A percentile compares a stretch with the other conserved stretches of the same genome.
These are phyloP conservation scores for Fusarium veterinarium DNA, from an alignment of 2,329 filamentous ascomycete genomes.

Conservation along the genomic window DNA sequence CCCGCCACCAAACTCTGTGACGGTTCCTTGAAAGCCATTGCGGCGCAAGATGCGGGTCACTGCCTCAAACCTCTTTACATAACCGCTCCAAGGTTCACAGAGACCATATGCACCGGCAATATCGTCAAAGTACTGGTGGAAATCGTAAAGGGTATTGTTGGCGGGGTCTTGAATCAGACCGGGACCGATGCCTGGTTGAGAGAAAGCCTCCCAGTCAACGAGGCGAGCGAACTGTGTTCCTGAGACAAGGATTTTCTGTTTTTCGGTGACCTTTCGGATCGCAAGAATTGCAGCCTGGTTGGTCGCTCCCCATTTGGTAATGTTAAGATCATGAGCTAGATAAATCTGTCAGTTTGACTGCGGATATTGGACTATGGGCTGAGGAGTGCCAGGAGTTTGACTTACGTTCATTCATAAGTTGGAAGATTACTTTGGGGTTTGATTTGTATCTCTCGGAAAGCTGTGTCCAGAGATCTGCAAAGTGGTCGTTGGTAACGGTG, in stretches of 20 bases:
- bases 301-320: neutral
- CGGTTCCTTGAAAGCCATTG: neutral
- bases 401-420: constrained; percentile 1
- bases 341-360: neutral
- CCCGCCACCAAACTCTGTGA: neutral
- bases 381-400: accelerated
- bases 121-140: constrained; percentile 2
- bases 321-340: neutral
- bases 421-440: neutral
- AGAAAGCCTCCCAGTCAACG: neutral
- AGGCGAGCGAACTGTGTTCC: neutral
- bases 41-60: neutral
- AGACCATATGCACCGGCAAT: neutral
- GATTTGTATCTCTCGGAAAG: neutral
- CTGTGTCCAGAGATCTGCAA: neutral
- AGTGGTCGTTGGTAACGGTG: neutral
- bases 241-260: neutral
- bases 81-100: neutral
- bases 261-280: neutral
- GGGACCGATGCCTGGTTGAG: neutral
- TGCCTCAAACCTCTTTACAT: neutral
- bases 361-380: accelerated
- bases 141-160: neutral
- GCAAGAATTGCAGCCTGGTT: neutral
- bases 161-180: neutral